These are phyloP conservation scores for Hypoxylon sp. DNA, from an alignment of 2,329 filamentous ascomycete genomes.

Conservation along the genomic window DNA sequence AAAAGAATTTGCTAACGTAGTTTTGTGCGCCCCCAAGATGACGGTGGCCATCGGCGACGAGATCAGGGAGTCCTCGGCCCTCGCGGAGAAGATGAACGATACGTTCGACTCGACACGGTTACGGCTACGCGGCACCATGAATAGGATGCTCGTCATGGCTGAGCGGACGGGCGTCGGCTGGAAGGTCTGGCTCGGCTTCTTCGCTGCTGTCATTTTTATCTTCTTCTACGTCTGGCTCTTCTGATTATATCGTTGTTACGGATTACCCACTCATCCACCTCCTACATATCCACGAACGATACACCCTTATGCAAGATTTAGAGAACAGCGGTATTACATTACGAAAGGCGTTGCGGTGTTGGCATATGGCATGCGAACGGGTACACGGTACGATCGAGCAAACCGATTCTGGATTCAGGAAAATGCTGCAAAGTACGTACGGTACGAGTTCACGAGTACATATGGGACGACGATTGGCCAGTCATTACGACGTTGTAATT, in stretches of 20 bases:
- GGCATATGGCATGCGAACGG: conserved; percentile 14
- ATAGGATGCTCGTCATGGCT: conserved; percentile 95
- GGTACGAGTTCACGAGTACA: conserved; percentile 40
- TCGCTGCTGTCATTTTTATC: conserved; percentile 82
- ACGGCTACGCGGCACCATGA: conserved; percentile 92
- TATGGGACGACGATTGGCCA: conserved; percentile 23
- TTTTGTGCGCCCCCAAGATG: conserved; percentile 68
- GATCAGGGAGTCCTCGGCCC: conserved; percentile 88
- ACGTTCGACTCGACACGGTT: conserved; percentile 88
- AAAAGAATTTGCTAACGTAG: conserved; percentile 35
- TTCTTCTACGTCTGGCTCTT: conserved; percentile 97
- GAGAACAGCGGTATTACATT: conserved; percentile 26
- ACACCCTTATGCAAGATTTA: conserved; percentile 17
- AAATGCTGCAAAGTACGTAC: conserved; percentile 27
- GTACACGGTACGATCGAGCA: conserved; percentile 23
- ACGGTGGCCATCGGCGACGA: conserved; percentile 95
- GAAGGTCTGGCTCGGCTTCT: conserved; percentile 94
- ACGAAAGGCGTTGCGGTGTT: conserved; percentile 35
- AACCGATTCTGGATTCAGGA: conserved; percentile 31
- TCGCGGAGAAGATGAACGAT: conserved; percentile 97
- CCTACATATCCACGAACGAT: conserved; percentile 5
- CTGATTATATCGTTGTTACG: conserved; percentile 57
- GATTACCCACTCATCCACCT: conserved; percentile 8
- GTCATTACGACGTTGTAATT: conserved; percentile 46
- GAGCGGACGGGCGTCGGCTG: conserved; percentile 94